Base-by-base conservation (phyloP, 192 early-diverging fungal genomes). In the Coemansia erecta region DNA sequence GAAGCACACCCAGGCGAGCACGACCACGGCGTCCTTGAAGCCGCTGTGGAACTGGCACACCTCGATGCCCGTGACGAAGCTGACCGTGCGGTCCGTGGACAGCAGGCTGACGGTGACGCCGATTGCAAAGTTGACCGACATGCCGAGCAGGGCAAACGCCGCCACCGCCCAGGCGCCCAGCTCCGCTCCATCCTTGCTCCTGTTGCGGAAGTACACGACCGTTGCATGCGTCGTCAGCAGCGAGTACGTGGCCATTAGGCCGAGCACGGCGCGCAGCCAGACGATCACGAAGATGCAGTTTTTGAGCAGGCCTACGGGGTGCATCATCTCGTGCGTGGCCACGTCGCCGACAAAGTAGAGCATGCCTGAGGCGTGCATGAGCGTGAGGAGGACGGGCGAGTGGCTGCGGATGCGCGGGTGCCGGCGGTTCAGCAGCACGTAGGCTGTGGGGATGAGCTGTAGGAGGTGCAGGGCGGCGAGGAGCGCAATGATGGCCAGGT, bases 311-410 rank as follows among this genome's bases (percentile, higher is more conserved):
- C 18, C 54, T 14, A 42, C 13, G 15, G 47, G 46, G 21, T 75
- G 73, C 1, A 75, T 31, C 61, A 81, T 42, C 12, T 66, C 66
- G 46, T 76, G 66, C 19, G 73, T 41, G 0, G 40, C 24, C 14
- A 72, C 47, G 45, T 76, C 79, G 28, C 79, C 73, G 28, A 73
- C 41, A 57, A 60, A 81, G 63, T 66, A 76, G 13, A 72, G 18
- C 1, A 72, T 21, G 9, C 65, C 55, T 3, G 45, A 31, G 11
- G 67, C 3, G n/a, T 60, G 53, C 3, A 71, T 17, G 0, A 64
- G 0, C 1, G 43, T 31, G 46, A 70, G 51, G 0, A 65, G 12
- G 0, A 41, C 4, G 7, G 69, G 46, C 14, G 50, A 46, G 1
- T 50, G 56, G 12, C 50, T 61, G 15, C 54, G 37, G 5, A 81